phyloP scores from a whole-genome alignment of 345 rosid species.

The Lepidium africanum region DNA sequence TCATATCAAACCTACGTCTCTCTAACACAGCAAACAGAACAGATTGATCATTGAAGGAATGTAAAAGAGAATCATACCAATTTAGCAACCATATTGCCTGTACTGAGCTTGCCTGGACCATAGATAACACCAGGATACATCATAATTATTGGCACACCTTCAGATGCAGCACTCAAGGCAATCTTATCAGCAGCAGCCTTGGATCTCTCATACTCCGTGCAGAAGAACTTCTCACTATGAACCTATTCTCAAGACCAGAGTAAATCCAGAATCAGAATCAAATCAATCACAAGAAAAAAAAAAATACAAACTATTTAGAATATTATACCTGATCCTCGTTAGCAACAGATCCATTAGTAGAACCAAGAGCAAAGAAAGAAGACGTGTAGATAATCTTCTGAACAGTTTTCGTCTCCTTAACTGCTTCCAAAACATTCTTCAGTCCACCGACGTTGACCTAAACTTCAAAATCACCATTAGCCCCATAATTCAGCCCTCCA shows the following conservation, averaged over 20 bases:
- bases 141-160: slow-evolving; percentile 61
- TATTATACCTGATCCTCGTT: slow-evolving; percentile 58
- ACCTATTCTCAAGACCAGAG: slow-evolving; percentile 25
- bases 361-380: slow-evolving; percentile 83
- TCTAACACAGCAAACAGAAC: neutral
- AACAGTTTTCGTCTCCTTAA: slow-evolving; percentile 41
- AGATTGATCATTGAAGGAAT: neutral
- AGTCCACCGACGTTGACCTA: slow-evolving; percentile 87
- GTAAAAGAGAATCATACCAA: slow-evolving; percentile 43
- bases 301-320: neutral
- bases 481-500: neutral
- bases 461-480: neutral
- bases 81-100: slow-evolving; percentile 65
- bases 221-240: slow-evolving; percentile 60
- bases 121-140: slow-evolving; percentile 85
- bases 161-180: slow-evolving; percentile 56
- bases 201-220: slow-evolving; percentile 81
- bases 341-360: slow-evolving; percentile 72
- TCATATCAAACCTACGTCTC: neutral
- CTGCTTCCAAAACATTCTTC: slow-evolving; percentile 63
- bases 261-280: neutral
- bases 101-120: slow-evolving; percentile 76
- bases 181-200: slow-evolving; percentile 70
- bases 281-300: neutral
- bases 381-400: slow-evolving; percentile 75